Conservation (phyloP, 257 asterid species). For the Petrea volubilis region DNA sequence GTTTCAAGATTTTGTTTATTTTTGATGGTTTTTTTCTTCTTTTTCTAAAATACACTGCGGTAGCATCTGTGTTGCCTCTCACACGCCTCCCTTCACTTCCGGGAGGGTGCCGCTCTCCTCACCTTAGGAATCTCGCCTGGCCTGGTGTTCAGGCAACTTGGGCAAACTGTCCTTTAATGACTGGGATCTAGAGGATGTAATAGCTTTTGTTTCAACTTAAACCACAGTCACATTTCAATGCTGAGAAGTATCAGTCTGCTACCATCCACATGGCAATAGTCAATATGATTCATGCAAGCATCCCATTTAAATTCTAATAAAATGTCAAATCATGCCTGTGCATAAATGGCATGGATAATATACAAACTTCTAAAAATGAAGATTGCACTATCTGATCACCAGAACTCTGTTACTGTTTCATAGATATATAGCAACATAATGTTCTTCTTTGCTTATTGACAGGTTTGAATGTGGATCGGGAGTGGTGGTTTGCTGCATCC, state of each 20-base stretch:
- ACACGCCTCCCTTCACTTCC: no score
- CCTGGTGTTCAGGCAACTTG: no score
- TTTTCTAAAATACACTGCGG: no score
- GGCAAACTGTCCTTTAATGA: no score
- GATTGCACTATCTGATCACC: background rate
- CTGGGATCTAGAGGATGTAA: background rate
- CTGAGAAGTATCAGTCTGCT: background rate
- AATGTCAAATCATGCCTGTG: background rate
- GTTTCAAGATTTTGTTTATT: no score
- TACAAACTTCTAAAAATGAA: background rate
- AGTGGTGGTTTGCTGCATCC: background rate
- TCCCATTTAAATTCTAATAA: background rate
- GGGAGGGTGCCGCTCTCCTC: no score
- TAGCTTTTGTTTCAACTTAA: background rate
- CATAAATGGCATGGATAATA: background rate
- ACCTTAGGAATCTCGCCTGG: no score
- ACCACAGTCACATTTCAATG: background rate
- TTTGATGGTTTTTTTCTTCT: no score
- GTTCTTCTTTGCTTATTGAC: background rate
- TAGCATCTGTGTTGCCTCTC: no score
- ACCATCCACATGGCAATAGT: slow-evolving; percentile 5
- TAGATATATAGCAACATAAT: background rate
- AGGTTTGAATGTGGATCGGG: slow-evolving; percentile 1
- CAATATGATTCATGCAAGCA: slow-evolving; percentile 10
- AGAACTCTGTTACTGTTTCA: background rate